Conservation (phyloP, 768 basidiomycete species). For the Mycena capillaripes region DNA sequence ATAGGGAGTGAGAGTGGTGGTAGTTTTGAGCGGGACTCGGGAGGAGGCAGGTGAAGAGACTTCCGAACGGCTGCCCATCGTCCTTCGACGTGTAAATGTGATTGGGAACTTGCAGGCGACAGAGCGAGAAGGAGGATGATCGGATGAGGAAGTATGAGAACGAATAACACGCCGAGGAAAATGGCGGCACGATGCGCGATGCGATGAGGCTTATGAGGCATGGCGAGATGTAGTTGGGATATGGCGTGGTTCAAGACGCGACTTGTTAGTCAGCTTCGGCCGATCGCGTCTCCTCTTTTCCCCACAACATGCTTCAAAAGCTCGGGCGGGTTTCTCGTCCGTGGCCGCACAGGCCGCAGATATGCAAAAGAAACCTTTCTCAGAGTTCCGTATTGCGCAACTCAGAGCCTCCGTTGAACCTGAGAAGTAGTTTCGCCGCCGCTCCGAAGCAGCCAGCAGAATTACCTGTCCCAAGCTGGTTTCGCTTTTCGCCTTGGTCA, state of each 20-base stretch:
- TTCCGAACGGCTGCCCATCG: slow-evolving; percentile 49
- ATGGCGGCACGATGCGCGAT: slow-evolving; percentile 19
- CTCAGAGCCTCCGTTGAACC: slow-evolving; percentile 9
- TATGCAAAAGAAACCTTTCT: slow-evolving; percentile 12
- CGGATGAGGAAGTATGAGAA: slow-evolving; percentile 40
- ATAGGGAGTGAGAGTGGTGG: slow-evolving; percentile 5
- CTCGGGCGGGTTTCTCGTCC: background rate
- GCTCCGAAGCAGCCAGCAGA: background rate
- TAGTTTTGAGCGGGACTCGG: slow-evolving; percentile 6
- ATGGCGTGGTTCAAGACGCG: background rate
- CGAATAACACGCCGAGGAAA: slow-evolving; percentile 36
- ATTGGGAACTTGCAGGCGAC: background rate
- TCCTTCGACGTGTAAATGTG: slow-evolving; percentile 41
- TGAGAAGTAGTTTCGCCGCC: slow-evolving; percentile 31
- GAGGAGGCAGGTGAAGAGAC: slow-evolving; percentile 46
- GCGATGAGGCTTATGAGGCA: slow-evolving; percentile 17
- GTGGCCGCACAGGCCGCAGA: background rate
- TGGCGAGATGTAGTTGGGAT: background rate
- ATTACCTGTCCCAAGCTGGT: slow-evolving; percentile 20
- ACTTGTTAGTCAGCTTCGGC: too few relatives aligned
- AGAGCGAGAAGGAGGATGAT: slow-evolving; percentile 36
- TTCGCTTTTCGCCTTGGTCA: slow-evolving; percentile 59
- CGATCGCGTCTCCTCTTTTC: background rate
- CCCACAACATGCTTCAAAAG: slow-evolving; percentile 6
- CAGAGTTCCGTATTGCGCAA: slow-evolving; percentile 11